These are phyloP conservation scores for Saccharomyces uvarum DNA, from an alignment of 1,139 yeast genomes.

Conservation along the genomic window DNA sequence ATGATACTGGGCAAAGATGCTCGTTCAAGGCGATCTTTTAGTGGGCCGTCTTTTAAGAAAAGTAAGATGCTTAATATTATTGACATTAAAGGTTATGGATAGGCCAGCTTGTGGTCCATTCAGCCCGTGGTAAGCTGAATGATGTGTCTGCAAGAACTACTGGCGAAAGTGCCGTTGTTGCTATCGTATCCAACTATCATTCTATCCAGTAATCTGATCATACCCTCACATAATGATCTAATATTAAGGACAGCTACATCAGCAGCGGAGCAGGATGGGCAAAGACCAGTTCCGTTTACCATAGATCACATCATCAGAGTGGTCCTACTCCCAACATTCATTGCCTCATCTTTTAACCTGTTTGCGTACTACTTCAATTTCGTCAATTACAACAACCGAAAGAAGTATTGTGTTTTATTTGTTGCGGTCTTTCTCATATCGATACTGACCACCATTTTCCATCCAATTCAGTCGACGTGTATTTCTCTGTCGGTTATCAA, in stretches of 20 bases:
- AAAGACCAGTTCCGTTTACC: constrained; percentile 4
- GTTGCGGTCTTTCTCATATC: neutral
- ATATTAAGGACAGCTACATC: neutral
- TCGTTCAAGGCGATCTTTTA: neutral
- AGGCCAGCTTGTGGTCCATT: neutral
- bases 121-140: neutral
- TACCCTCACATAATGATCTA: constrained; percentile 15
- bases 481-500: constrained; percentile 18
- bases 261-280: constrained; percentile 7
- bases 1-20: neutral
- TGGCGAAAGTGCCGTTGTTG: constrained; percentile 32
- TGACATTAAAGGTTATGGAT: neutral
- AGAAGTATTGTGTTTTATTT: constrained; percentile 1
- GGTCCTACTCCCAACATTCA: constrained; percentile 25
- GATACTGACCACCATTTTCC: neutral
- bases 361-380: constrained; percentile 10
- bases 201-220: constrained; percentile 30
- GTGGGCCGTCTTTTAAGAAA: neutral
- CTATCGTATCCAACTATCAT: constrained; percentile 35
- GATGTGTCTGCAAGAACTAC: constrained; percentile 11
- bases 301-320: constrained; percentile 8
- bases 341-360: constrained; percentile 19
- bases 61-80: neutral
- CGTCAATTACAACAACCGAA: constrained; percentile 2
- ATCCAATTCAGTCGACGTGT: constrained; percentile 20